Base-by-base conservation (phyloP, 768 basidiomycete genomes). In the Rhodosporidiobolus odoratus region DNA sequence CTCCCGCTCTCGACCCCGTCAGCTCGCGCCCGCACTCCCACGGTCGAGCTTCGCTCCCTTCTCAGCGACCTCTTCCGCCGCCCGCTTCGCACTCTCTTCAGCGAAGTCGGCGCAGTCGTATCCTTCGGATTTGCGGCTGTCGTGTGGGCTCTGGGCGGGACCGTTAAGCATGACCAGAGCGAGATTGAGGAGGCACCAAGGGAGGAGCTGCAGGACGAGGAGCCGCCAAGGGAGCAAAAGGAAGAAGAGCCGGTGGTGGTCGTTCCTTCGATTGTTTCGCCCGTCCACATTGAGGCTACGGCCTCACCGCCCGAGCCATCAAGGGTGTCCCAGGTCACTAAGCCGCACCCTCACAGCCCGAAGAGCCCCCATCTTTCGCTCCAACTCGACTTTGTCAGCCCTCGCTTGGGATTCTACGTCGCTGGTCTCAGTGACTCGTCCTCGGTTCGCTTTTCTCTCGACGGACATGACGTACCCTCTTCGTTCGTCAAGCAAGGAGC, bases 51-150 rank as follows among this genome's bases (percentile, higher is more conserved):
- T 25, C 54, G 43, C 15, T 27, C 48, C 2, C 43, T 71, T 32
- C 23, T 65, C 38, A 6, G 10, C 8, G 53, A 54, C 25, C 30
- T 65, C 3, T 8, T 62, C n/a, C 45, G 37, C 54, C 16, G 43
- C 19, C 69, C 69, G 16, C 0, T 71, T 47, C 43, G 65, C 23
- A 71, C 69, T 25, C 2, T 66, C 16, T 16, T 58, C n/a, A 21
- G 12, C 47, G 69, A 71, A 27, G 6, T 71, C 3, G 25, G 56
- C 40, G 64, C 60, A 5, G 48, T 71, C n/a, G 40, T 71, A 25
- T 13, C 40, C 13, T 66, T 66, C 17, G 48, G 69, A 6, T 7
- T 58, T 6, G 64, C 65, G 23, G 48, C 62, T 10, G 38, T 66
- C 38, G 37, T 58, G 5, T 71, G 69, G 69, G 61, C 56, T 1